Conservation (phyloP, 768 basidiomycete genomes). For the Fomitopsis serialis region DNA sequence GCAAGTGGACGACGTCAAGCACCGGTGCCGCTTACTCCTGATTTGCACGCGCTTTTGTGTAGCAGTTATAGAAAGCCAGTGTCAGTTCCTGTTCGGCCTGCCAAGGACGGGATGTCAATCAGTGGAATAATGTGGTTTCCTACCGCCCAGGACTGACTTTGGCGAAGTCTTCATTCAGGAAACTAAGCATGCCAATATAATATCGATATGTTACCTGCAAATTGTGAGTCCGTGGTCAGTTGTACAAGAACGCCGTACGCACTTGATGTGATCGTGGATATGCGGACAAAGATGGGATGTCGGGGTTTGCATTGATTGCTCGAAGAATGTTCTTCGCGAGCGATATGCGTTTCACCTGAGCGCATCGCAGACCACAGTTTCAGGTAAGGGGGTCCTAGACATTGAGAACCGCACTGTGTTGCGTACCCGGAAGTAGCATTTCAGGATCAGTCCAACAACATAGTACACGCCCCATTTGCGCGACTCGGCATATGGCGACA, state of each 20-base stretch:
- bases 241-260: background rate
- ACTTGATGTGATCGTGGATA: conserved; percentile 90
- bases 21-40: conserved; percentile 59
- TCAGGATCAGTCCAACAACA: conserved; percentile 84
- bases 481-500: conserved; percentile 65
- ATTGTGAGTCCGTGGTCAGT: conserved; percentile 1
- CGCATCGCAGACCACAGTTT: background rate
- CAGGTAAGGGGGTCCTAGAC: background rate
- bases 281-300: conserved; percentile 69
- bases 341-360: conserved; percentile 84
- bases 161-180: conserved; percentile 86
- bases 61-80: conserved; percentile 83
- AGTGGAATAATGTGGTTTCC: background rate
- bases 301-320: conserved; percentile 79
- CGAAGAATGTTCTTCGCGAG: conserved; percentile 89
- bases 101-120: background rate
- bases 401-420: background rate
- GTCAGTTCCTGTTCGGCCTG: conserved; percentile 85
- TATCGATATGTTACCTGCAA: conserved; percentile 83
- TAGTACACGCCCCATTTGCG: conserved; percentile 93
- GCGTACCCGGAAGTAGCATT: conserved; percentile 89
- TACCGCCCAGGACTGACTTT: conserved; percentile 43
- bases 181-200: conserved; percentile 92
- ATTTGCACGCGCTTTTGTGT: conserved; percentile 62
- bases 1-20: background rate